phyloP scores from a whole-genome alignment of 345 rosid species.

The Aethionema arabicum region DNA sequence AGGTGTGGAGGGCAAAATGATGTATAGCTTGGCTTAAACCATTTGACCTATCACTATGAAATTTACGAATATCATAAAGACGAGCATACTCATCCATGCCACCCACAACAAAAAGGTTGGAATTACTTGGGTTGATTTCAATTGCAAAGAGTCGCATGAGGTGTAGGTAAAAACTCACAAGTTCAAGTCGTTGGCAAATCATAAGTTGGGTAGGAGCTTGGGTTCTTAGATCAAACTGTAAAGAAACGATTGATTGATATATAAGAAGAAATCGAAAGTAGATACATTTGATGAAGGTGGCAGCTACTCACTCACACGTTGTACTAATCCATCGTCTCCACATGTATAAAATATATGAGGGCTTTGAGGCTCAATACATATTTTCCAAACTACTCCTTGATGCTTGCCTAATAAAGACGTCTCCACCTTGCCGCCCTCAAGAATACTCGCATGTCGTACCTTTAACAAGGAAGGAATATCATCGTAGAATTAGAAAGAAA shows the following conservation, averaged over 20 bases:
- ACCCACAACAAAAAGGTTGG: constrained; percentile 74
- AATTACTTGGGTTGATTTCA: constrained; percentile 78
- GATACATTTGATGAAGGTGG: background rate
- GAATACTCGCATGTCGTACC: constrained; percentile 78
- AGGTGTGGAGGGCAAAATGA: constrained; percentile 75
- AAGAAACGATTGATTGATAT: constrained; percentile 5
- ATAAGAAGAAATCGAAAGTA: constrained; percentile 4
- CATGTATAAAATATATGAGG: constrained; percentile 77
- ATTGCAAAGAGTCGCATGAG: constrained; percentile 65
- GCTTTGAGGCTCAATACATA: constrained; percentile 89
- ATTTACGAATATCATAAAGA: constrained; percentile 76
- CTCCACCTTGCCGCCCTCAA: constrained; percentile 62
- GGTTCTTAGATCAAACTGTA: constrained; percentile 89
- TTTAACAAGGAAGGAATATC: constrained; percentile 31
- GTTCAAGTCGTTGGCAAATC: constrained; percentile 50
- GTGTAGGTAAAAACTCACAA: constrained; percentile 39
- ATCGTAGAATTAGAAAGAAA: background rate
- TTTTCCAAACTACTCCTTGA: constrained; percentile 64
- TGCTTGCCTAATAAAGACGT: constrained; percentile 61
- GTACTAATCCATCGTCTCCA: constrained; percentile 93
- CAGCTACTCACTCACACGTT: constrained; percentile 87
- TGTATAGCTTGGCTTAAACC: constrained; percentile 54
- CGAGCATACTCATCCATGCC: constrained; percentile 83
- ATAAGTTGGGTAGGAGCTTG: constrained; percentile 61
- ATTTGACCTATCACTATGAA: constrained; percentile 53